These are phyloP conservation scores for Rickenella mellea DNA, from an alignment of 768 basidiomycete species.

Conservation along the genomic window DNA sequence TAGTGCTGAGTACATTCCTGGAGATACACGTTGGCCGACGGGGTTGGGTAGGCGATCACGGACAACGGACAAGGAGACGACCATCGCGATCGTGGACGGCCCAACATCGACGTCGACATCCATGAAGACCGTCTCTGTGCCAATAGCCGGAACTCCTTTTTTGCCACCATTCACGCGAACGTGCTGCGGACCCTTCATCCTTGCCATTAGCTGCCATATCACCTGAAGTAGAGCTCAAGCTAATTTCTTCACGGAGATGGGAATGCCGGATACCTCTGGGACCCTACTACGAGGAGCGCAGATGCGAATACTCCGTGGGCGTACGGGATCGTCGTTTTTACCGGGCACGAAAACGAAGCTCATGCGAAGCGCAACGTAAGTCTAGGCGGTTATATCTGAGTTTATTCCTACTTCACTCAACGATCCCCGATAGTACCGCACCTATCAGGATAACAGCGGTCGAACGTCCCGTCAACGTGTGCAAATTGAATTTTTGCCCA, in stretches of 20 bases:
- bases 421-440: conserved; percentile 51
- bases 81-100: too few relatives aligned
- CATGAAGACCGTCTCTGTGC: too few relatives aligned
- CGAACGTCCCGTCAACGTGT: conserved; percentile 90
- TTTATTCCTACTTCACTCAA: conserved; percentile 6
- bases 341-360: conserved; percentile 97
- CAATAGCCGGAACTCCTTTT: too few relatives aligned
- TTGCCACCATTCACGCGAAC: too few relatives aligned
- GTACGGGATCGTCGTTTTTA: conserved; percentile 89
- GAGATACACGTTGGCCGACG: too few relatives aligned
- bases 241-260: conserved; percentile 46
- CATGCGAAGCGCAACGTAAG: conserved; percentile 96
- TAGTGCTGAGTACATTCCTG: too few relatives aligned
- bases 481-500: conserved; percentile 92
- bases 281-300: conserved; percentile 93
- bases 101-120: too few relatives aligned
- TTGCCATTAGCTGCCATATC: too few relatives aligned
- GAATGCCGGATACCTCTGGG: conserved; percentile 78
- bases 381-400: conserved; percentile 5
- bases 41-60: too few relatives aligned
- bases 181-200: too few relatives aligned
- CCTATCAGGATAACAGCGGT: conserved; percentile 97
- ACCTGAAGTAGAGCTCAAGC: too few relatives aligned
- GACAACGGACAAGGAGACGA: too few relatives aligned
- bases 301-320: conserved; percentile 95